Evolutionary conservation across 441 rosid genomes (phyloP), one percentile per base, ranked within the genome.

Genomic region (Syzygium syzygioides): DNA sequence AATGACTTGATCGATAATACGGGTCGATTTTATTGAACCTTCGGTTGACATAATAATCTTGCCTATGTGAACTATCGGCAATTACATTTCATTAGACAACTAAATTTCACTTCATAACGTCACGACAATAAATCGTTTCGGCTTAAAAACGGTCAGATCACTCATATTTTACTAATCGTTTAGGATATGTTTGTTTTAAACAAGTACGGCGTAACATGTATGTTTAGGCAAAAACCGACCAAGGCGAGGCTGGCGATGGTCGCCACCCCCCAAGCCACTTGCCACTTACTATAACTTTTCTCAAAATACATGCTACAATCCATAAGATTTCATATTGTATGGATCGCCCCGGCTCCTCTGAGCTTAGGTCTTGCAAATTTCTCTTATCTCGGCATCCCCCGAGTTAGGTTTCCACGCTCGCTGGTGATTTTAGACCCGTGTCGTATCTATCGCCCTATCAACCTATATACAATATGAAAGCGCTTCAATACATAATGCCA

Each of bases 91-190:
- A 23, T 76, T 37, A 23, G 9, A 37, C 45, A 1, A 76, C 52
- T 5, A 23, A 23, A 23, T 76, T 76, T 37, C n/a, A 25, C 5
- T 11, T 23, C 12, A 37, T 71, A 37, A 37, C 6, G 45, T 5
- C 3, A 1, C 3, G 41, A 23, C 28, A 23, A 12, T 76, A 20
- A 41, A 37, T 37, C 10, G 1, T 71, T 11, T 71, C 2, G 4
- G 28, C 26, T 37, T 3, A 3, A 1, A 71, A 37, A 71, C 0
- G 0, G 28, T 37, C 1, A 20, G 0, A 20, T 20, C 4, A 3
- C 52, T 37, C n/a, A 9, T 37, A 20, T 37, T 23, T 37, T 6
- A 20, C 1, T 3, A 10, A 71, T 71, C n/a, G 3, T 37, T 15
- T 23, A 37, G 23, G 17, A 37, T 23, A 0, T 5, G 0, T 23